Conservation (phyloP, 305 asterid species). For the Nicotiana rustica region DNA sequence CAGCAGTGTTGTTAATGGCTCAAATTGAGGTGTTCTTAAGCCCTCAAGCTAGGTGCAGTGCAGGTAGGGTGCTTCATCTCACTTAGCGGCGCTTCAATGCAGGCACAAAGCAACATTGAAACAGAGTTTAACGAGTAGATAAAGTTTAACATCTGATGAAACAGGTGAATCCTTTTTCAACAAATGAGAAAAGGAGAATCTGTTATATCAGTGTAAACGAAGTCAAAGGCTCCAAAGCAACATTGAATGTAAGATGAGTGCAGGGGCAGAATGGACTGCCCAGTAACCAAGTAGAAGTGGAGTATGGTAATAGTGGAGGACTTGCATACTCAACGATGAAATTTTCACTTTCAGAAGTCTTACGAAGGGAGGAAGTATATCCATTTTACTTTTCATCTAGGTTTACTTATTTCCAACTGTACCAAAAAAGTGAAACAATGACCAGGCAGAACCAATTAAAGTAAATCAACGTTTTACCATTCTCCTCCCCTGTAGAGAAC, state of each 20-base stretch:
- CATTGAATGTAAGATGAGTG: neutral
- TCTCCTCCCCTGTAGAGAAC: constrained; percentile 11
- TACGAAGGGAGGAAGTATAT: neutral
- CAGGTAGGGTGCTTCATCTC: neutral
- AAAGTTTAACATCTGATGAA: constrained; percentile 6
- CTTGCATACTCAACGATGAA: neutral
- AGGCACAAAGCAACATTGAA: neutral
- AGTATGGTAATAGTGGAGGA: constrained; percentile 18
- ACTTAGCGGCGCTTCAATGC: neutral
- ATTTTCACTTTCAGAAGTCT: constrained; percentile 20
- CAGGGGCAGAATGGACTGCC: neutral
- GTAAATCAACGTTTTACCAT: neutral
- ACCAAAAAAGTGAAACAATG: constrained; percentile 1
- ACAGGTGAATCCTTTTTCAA: neutral
- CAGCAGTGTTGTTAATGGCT: neutral
- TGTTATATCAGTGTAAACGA: neutral
- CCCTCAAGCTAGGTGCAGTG: neutral
- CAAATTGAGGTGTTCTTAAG: neutral
- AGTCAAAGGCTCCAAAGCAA: constrained; percentile 22
- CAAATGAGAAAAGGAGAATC: neutral
- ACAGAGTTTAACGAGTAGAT: neutral
- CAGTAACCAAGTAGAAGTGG: constrained; percentile 7
- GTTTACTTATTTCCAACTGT: neutral
- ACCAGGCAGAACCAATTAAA: neutral
- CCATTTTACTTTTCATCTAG: neutral